Evolutionary conservation across 345 rosid species (phyloP), one percentile per base, ranked within the genome.

Genomic region (Hibiscus mutabilis): DNA sequence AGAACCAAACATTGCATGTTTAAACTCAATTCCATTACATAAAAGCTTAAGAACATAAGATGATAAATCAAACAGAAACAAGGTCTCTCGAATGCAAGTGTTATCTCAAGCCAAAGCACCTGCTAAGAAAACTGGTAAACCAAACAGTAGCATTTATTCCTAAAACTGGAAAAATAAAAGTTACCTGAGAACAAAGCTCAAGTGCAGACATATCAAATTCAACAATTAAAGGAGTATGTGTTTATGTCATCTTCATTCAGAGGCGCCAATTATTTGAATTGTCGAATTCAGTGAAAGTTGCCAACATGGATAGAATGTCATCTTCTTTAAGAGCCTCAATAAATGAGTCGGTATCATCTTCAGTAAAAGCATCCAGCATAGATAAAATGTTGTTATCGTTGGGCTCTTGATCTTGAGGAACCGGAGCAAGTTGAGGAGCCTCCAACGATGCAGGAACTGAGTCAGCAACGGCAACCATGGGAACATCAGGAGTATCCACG

Each of bases 221-320:
- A 1, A 27, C 2, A 33, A 5, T 11, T 6, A 11, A 64, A 46
- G 21, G 12, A 35, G 22, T 31, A 33, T n/a, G 7, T 8, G 16
- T 60, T 16, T 33, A 12, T 33, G 46, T 8, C 44, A 33, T n/a
- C 66, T n/a, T 19, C 37, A 37, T 10, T 62, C 67, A 62, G 10
- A 40, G n/a, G 49, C 46, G 11, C 51, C 44, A 1, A 19, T 19
- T 63, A 16, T 42, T 42, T 8, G 14, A 42, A 64, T 42, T 24
- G 37, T 59, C 15, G 33, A 24, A 33, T 59, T 27, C 37, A 4
- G 63, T 57, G 60, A 93, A 85, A 8, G 19, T 6, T 60, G n/a
- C 64, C 64, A 42, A 42, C 46, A 42, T 10, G 46, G 46, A 42
- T 42, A 42, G 46, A 42, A 42, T 42, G 3, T 42, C 46, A 42